Conservation (phyloP, 202 grass and related monocot genomes). For the Alloteropsis angusta region DNA sequence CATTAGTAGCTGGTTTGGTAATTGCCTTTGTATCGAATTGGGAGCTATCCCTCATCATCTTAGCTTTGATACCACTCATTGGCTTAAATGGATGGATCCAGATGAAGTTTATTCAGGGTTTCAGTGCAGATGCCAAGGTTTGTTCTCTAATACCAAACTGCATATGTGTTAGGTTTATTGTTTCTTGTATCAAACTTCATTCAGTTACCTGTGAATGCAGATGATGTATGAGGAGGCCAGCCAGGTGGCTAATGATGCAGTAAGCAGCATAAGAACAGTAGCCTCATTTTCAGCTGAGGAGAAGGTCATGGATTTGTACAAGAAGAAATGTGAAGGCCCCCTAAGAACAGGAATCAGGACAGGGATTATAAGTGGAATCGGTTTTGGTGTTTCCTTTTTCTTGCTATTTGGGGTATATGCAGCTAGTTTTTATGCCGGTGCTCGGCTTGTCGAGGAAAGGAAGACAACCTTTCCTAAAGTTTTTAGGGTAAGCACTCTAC, state of each 20-base stretch:
- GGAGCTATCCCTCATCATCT: slow-evolving; percentile 71
- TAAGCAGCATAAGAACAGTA: slow-evolving; percentile 81
- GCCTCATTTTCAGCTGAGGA: slow-evolving; percentile 80
- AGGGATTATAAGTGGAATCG: slow-evolving; percentile 72
- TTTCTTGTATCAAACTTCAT: slow-evolving; percentile 10
- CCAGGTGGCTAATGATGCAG: slow-evolving; percentile 89
- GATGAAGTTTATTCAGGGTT: slow-evolving; percentile 83
- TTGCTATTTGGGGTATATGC: slow-evolving; percentile 75
- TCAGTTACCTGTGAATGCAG: slow-evolving; percentile 33
- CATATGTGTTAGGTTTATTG: background rate
- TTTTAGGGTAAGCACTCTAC: slow-evolving; percentile 42
- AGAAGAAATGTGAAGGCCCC: slow-evolving; percentile 79
- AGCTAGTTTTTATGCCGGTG: slow-evolving; percentile 81
- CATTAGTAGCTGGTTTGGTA: slow-evolving; percentile 65
- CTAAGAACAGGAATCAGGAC: slow-evolving; percentile 64
- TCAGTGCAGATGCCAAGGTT: slow-evolving; percentile 89
- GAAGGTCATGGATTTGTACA: slow-evolving; percentile 86
- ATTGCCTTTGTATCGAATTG: slow-evolving; percentile 82
- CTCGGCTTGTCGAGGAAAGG: slow-evolving; percentile 52
- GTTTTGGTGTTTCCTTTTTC: slow-evolving; percentile 89
- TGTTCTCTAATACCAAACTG: background rate
- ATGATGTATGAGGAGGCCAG: slow-evolving; percentile 94
- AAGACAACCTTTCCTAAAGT: slow-evolving; percentile 81
- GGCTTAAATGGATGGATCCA: slow-evolving; percentile 85
- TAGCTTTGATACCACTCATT: slow-evolving; percentile 80